These are phyloP conservation scores for Stephania japonica DNA, from an alignment of 164 flowering plant genomes.

Conservation along the genomic window DNA sequence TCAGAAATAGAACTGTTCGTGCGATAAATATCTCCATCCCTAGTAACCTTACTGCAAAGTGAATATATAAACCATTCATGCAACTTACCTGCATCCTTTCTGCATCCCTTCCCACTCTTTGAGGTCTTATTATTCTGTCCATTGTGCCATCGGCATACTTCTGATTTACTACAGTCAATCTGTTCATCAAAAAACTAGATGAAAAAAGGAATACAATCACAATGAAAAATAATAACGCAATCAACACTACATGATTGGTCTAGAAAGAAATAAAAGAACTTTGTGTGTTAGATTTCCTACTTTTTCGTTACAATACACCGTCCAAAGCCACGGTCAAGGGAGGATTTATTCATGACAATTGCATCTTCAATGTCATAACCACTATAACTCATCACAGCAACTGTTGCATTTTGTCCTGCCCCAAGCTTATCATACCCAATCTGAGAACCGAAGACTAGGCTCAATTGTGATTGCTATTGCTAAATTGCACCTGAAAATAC, in stretches of 20 bases:
- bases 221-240: background rate
- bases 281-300: slow-evolving; percentile 20
- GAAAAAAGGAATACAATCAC: background rate
- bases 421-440: slow-evolving; percentile 93
- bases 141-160: slow-evolving; percentile 42
- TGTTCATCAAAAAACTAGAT: slow-evolving; percentile 19
- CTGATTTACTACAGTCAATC: slow-evolving; percentile 43
- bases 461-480: background rate
- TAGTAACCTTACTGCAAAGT: background rate
- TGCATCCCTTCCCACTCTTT: slow-evolving; percentile 30
- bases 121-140: slow-evolving; percentile 65
- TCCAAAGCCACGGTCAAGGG: slow-evolving; percentile 97
- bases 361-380: slow-evolving; percentile 99
- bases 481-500: background rate
- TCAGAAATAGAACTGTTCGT: no score
- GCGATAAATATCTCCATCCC: no score
- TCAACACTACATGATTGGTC: background rate
- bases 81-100: slow-evolving; percentile 53
- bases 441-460: slow-evolving; percentile 32
- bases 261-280: background rate
- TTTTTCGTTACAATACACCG: slow-evolving; percentile 93
- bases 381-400: slow-evolving; percentile 98
- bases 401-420: slow-evolving; percentile 98
- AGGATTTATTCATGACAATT: slow-evolving; percentile 95
- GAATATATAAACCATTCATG: background rate